Evolutionary conservation across 2,329 filamentous ascomycete species (phyloP).

Genomic region (Rhexocercosporidium sp.): DNA sequence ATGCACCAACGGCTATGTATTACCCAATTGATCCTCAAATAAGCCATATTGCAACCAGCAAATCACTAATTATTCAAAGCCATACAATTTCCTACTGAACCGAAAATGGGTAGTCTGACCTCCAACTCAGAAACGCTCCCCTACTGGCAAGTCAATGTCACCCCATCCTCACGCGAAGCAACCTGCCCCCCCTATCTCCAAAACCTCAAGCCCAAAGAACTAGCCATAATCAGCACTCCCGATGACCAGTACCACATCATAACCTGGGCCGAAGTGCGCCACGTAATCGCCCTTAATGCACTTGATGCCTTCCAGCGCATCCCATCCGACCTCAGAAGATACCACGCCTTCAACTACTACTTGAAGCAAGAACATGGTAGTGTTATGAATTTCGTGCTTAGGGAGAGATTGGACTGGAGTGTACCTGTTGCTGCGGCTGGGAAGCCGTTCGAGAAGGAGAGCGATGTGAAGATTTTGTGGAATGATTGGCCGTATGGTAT

Average conservation of each 20-base stretch:
- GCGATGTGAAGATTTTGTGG: constrained; percentile 74
- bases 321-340: constrained; percentile 79
- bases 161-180: constrained; percentile 61
- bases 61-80: not conserved
- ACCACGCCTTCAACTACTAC: constrained; percentile 70
- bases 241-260: constrained; percentile 68
- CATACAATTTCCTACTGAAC: not conserved
- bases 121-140: constrained; percentile 46
- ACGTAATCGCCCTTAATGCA: constrained; percentile 65
- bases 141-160: constrained; percentile 86
- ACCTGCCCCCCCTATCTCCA: constrained; percentile 75
- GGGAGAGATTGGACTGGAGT: constrained; percentile 72
- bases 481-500: constrained; percentile 97
- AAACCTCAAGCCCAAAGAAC: constrained; percentile 70
- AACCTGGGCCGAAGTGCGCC: constrained; percentile 71
- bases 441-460: constrained; percentile 28
- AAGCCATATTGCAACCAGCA: not conserved
- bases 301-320: constrained; percentile 78
- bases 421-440: constrained; percentile 51
- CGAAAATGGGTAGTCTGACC: constrained; percentile 35
- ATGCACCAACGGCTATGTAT: not conserved
- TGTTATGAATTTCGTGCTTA: constrained; percentile 77
- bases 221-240: constrained; percentile 69
- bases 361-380: constrained; percentile 74
- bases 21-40: not conserved